A percentile compares a stretch with the other conserved stretches of the same genome.
Conservation (phyloP, 192 early-diverging fungal species). For the Backusella sp. region DNA sequence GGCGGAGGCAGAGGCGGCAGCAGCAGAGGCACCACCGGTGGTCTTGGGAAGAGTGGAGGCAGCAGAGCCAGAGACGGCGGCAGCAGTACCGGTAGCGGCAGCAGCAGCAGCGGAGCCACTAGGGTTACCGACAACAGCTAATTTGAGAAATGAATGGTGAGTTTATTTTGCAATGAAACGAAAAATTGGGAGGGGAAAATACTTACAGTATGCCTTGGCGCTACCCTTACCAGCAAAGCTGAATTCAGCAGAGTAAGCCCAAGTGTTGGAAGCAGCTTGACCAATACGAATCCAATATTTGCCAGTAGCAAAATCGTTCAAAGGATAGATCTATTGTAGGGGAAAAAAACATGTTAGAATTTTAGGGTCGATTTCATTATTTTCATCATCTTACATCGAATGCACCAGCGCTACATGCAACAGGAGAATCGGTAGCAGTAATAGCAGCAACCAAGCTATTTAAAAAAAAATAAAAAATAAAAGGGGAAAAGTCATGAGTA, state of each 20-base stretch:
- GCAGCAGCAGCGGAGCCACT: background rate
- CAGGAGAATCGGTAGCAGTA: conserved; percentile 15
- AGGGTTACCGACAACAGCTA: background rate
- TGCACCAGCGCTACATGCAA: conserved; percentile 20
- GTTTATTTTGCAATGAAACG: background rate
- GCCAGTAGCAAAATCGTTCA: conserved; percentile 30
- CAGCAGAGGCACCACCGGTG: background rate
- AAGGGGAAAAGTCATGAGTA: background rate
- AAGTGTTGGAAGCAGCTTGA: conserved; percentile 17
- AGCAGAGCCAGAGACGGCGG: background rate
- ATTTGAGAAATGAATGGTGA: background rate
- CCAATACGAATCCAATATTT: conserved; percentile 38
- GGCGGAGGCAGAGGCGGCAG: background rate
- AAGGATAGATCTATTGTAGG: conserved; percentile 13
- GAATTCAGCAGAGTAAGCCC: conserved; percentile 36
- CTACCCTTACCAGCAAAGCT: conserved; percentile 31
- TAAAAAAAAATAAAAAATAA: background rate
- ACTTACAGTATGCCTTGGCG: conserved; percentile 23
- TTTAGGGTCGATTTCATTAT: background rate
- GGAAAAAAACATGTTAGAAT: background rate
- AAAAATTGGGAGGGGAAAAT: background rate
- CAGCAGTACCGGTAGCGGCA: background rate
- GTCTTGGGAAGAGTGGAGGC: background rate
- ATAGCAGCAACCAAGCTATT: conserved; percentile 32
- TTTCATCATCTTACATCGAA: conserved; percentile 17